Percentiles rank a stretch among this genome's conserved stretches.
Conservation (phyloP, 768 basidiomycete species). For the Mycena kentingensis region DNA sequence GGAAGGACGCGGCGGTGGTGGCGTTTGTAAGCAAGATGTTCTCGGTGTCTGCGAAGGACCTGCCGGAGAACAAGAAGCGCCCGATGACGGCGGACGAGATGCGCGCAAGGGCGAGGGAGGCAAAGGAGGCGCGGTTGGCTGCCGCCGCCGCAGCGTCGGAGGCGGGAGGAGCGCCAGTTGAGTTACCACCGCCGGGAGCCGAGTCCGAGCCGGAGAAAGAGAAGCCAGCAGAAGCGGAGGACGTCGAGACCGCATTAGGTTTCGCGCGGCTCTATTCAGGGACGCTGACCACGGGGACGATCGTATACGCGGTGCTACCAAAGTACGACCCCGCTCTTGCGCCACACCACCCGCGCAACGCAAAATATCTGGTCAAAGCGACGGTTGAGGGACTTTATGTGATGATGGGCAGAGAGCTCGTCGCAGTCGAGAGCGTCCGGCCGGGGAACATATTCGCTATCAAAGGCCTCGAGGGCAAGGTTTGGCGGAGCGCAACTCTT, state of each 20-base stretch:
- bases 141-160: slow-evolving; percentile 20
- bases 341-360: slow-evolving; percentile 69
- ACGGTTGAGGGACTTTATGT: slow-evolving; percentile 81
- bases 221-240: slow-evolving; percentile 27
- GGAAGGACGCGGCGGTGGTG: slow-evolving; percentile 58
- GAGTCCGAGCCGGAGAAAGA: slow-evolving; percentile 19
- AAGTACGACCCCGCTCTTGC: slow-evolving; percentile 73
- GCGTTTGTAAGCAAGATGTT: slow-evolving; percentile 99
- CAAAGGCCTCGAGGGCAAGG: slow-evolving; percentile 84
- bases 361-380: slow-evolving; percentile 57
- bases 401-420: slow-evolving; percentile 98
- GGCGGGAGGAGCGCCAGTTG: slow-evolving; percentile 10
- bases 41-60: slow-evolving; percentile 74
- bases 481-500: slow-evolving; percentile 88
- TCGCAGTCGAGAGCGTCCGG: slow-evolving; percentile 74
- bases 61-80: slow-evolving; percentile 85
- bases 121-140: slow-evolving; percentile 41
- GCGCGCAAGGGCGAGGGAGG: slow-evolving; percentile 62
- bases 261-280: slow-evolving; percentile 96
- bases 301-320: slow-evolving; percentile 77
- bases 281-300: slow-evolving; percentile 63
- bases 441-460: slow-evolving; percentile 97
- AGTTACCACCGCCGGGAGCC: slow-evolving; percentile 8
- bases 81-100: slow-evolving; percentile 82
- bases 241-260: slow-evolving; percentile 75